Base-by-base conservation (phyloP, 2,329 filamentous ascomycete genomes). In the Beauveria medogensis region DNA sequence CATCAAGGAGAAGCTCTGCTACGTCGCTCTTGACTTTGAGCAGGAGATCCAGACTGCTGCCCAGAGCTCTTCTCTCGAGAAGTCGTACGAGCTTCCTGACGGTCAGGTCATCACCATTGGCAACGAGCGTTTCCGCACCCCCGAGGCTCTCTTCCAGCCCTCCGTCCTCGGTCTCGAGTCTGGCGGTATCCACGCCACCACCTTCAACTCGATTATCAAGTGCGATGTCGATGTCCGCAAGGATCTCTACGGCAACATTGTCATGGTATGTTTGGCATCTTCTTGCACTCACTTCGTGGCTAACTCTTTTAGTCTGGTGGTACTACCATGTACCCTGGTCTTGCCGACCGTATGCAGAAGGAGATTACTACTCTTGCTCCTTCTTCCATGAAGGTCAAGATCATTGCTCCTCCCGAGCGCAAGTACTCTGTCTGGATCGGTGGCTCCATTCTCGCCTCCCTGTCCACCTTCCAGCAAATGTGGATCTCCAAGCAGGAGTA, bases 401-500 rank as follows among this genome's bases (percentile, higher is more conserved):
- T 99, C 83, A 97, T 99, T 78, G 94, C 94, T 83, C 94, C 94
- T 72, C 94, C 94, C 71, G 94, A 99, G 90, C 91, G 94, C 82
- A 99, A 99, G 88, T 99, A 99, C 91, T 97, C 94, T 67, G 94
- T 99, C 86, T 99, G 94, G 94, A 99, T 99, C 79, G 94, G 94
- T 94, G 94, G 94, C 87, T 99, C 94, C 80, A 99, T 99, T 83
- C 83, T 99, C 75, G 94, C 94, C 72, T 99, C 94, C 68, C 90
- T 99, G 74, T 99, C 94, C 71, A 99, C 94, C 81, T 99, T 99
- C 93, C 94, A 99, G 87, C 94, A 99, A 85, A 99, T 99, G 94
- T 99, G 94, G 94, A 97, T 99, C 88, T 99, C 94, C 74, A 99
- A 99, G 92, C 94, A 99, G 85, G 93, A 97, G 86, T 97, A 97